These are phyloP conservation scores for Fraxinus cuspidata DNA, from an alignment of 257 asterid genomes.

Conservation along the genomic window DNA sequence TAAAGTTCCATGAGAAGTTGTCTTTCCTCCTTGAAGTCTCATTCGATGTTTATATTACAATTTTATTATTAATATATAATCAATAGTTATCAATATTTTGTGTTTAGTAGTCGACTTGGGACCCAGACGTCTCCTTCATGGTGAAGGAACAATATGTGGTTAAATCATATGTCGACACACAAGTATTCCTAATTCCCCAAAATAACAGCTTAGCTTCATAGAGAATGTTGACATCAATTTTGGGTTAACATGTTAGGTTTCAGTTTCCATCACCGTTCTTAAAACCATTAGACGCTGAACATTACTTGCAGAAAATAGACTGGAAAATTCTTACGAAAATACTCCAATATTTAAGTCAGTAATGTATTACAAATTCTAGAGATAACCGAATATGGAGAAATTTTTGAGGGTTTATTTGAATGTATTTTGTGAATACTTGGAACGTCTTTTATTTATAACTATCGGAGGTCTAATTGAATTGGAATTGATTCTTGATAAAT, in stretches of 20 bases:
- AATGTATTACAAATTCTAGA: too few relatives aligned
- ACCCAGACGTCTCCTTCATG: background rate
- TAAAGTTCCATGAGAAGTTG: constrained; percentile 38
- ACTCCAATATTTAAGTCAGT: too few relatives aligned
- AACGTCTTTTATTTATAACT: too few relatives aligned
- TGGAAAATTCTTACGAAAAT: background rate
- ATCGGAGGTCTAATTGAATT: background rate
- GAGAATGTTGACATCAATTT: constrained; percentile 15
- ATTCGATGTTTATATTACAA: constrained; percentile 29
- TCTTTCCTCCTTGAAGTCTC: constrained; percentile 46
- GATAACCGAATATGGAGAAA: too few relatives aligned
- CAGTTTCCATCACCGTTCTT: background rate
- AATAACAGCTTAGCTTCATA: constrained; percentile 5
- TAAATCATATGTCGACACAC: constrained; percentile 5
- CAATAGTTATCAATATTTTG: constrained; percentile 16
- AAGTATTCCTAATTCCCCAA: background rate
- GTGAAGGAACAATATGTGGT: constrained; percentile 1
- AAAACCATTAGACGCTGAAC: background rate
- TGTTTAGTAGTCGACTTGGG: constrained; percentile 13
- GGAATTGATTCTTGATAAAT: background rate
- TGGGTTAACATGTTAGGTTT: background rate
- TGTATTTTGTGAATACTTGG: too few relatives aligned
- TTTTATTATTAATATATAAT: constrained; percentile 12
- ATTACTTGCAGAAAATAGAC: background rate
- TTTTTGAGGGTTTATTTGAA: background rate